These are phyloP conservation scores for Suillus lakei DNA, from an alignment of 768 basidiomycete genomes.

Conservation along the genomic window DNA sequence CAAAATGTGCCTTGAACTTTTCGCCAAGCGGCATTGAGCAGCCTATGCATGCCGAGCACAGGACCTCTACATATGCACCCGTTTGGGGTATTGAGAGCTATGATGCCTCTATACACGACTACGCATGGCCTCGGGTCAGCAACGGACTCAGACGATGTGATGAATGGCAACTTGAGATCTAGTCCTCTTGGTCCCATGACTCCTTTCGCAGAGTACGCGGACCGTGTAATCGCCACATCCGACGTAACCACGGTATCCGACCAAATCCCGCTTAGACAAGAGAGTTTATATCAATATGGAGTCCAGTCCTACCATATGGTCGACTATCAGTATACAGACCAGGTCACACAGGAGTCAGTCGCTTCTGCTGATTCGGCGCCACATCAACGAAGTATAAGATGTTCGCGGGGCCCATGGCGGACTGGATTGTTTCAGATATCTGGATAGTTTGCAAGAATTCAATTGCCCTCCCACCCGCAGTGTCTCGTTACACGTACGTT, in stretches of 20 bases:
- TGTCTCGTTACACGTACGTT: conserved; percentile 62
- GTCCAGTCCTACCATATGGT: conserved; percentile 19
- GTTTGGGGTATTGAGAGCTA: neutral
- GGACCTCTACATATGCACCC: neutral
- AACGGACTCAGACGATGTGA: conserved; percentile 58
- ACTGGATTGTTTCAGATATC: conserved; percentile 79
- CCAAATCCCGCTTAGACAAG: conserved; percentile 21
- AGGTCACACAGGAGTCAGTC: conserved; percentile 32
- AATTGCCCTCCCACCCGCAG: conserved; percentile 57
- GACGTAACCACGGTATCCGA: conserved; percentile 31
- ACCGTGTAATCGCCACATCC: conserved; percentile 64
- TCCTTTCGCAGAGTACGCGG: conserved; percentile 77
- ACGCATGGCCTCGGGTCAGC: conserved; percentile 22
- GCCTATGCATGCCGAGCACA: conserved; percentile 5
- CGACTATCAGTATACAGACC: conserved; percentile 6
- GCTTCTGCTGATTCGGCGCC: conserved; percentile 41
- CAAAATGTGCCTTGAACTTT: conserved; percentile 13
- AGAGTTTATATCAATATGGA: conserved; percentile 26
- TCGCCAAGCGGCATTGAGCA: conserved; percentile 36
- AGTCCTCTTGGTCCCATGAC: conserved; percentile 79
- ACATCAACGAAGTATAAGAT: conserved; percentile 66
- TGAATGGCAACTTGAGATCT: conserved; percentile 56
- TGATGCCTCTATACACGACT: conserved; percentile 15
- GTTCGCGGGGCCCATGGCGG: conserved; percentile 75
- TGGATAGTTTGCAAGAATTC: conserved; percentile 86